Evolutionary conservation across 208 protist genomes (phyloP).

Genomic region (Leishmania tarentolae): DNA sequence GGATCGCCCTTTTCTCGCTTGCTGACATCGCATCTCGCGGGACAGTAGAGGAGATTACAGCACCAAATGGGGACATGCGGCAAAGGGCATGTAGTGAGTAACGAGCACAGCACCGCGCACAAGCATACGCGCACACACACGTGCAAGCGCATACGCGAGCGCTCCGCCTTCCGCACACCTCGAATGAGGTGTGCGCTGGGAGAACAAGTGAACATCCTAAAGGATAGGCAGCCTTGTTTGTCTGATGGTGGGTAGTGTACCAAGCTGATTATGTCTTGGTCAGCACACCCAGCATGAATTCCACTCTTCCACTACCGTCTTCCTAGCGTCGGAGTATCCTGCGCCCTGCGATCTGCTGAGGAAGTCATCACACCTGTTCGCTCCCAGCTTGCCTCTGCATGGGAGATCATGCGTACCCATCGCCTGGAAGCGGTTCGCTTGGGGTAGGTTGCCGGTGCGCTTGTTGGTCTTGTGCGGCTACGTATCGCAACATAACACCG

Average conservation of each 20-base stretch:
- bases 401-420: neutral
- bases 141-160: neutral
- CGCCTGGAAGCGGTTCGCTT: neutral
- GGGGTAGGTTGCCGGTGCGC: neutral
- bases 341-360: neutral
- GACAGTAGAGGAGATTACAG: constrained; percentile 4
- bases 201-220: neutral
- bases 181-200: neutral
- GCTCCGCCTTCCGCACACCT: neutral
- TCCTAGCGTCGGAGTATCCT: neutral
- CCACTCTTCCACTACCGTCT: neutral
- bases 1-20: neutral
- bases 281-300: neutral
- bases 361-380: neutral
- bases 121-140: neutral
- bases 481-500: neutral
- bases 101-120: neutral
- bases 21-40: neutral
- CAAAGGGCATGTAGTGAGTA: neutral
- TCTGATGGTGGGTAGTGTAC: no score
- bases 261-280: neutral
- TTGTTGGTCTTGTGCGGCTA: neutral
- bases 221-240: neutral
- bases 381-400: neutral
- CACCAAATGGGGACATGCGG: neutral